A percentile compares a stretch with the other conserved stretches of the same genome.
Evolutionary conservation across 2,329 filamentous ascomycete genomes (phyloP).

Genomic region (Talaromyces funiculosus): DNA sequence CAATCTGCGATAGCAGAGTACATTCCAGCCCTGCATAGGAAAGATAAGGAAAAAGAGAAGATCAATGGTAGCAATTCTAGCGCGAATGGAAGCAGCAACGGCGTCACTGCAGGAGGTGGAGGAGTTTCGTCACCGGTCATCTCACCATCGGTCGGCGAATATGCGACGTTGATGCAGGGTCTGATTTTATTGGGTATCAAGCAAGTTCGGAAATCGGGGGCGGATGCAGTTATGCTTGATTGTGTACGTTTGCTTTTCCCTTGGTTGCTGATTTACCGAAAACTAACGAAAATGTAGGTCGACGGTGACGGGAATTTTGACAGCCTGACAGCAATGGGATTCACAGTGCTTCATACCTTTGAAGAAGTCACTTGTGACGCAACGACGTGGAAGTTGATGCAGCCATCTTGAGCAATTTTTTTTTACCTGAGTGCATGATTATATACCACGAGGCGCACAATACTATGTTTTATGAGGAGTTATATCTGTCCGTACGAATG

Average conservation of each 20-base stretch:
- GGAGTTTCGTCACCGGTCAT: slow-evolving; percentile 79
- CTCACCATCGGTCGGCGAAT: slow-evolving; percentile 60
- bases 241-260: slow-evolving; percentile 56
- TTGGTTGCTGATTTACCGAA: neutral
- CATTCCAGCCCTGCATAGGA: slow-evolving; percentile 62
- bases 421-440: neutral
- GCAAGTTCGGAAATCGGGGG: slow-evolving; percentile 74
- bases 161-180: slow-evolving; percentile 69
- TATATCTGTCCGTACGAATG: neutral
- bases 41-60: slow-evolving; percentile 25
- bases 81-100: slow-evolving; percentile 44
- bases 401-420: slow-evolving; percentile 22
- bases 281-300: slow-evolving; percentile 45
- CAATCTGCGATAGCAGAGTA: slow-evolving; percentile 63
- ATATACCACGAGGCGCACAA: neutral
- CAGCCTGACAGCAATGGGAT: slow-evolving; percentile 71
- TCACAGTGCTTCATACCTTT: slow-evolving; percentile 70
- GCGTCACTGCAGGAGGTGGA: slow-evolving; percentile 44
- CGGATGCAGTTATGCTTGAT: slow-evolving; percentile 67
- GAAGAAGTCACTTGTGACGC: slow-evolving; percentile 72
- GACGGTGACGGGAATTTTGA: slow-evolving; percentile 68
- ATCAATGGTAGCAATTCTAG: neutral
- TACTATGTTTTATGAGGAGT: neutral
- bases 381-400: slow-evolving; percentile 55
- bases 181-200: slow-evolving; percentile 73